A percentile compares a stretch with the other conserved stretches of the same genome.
These are phyloP conservation scores for Mycena pura DNA, from an alignment of 768 basidiomycete genomes.

Conservation along the genomic window DNA sequence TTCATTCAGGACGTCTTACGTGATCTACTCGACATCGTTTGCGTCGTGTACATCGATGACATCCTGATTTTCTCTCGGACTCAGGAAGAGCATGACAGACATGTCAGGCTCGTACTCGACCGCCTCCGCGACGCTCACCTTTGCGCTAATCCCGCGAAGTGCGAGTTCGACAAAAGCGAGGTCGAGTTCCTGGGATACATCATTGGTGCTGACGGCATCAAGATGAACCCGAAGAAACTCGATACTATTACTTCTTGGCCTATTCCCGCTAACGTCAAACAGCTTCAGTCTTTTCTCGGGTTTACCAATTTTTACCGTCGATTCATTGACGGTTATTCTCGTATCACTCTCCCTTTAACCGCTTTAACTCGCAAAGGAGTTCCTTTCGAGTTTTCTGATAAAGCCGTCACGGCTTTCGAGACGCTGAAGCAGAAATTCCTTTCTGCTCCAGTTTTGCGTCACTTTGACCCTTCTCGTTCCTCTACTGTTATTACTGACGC, in stretches of 20 bases:
- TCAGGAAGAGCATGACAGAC: constrained; percentile 40
- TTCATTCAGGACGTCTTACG: constrained; percentile 49
- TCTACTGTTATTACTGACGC: background rate
- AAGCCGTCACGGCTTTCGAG: constrained; percentile 1
- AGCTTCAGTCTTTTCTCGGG: constrained; percentile 46
- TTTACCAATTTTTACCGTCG: constrained; percentile 47
- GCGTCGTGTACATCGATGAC: constrained; percentile 52
- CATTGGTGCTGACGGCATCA: constrained; percentile 36
- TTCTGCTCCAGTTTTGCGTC: background rate
- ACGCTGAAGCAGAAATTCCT: background rate
- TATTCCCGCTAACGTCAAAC: constrained; percentile 34
- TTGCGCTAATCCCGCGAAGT: constrained; percentile 48
- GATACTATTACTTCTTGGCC: constrained; percentile 45
- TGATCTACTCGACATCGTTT: constrained; percentile 43
- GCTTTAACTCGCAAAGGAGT: constrained; percentile 33
- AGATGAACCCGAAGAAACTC: constrained; percentile 50
- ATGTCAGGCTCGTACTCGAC: constrained; percentile 42
- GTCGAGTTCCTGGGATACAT: constrained; percentile 34
- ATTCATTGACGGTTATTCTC: constrained; percentile 41
- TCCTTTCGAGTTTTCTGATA: constrained; percentile 23
- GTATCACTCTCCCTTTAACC: constrained; percentile 39
- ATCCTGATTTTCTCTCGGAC: constrained; percentile 49
- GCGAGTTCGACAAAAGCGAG: constrained; percentile 45
- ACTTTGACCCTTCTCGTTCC: constrained; percentile 1
- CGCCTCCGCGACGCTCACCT: constrained; percentile 34